phyloP scores from a whole-genome alignment of 371 early-diverging fungal species.

The Mucor irregularis region DNA sequence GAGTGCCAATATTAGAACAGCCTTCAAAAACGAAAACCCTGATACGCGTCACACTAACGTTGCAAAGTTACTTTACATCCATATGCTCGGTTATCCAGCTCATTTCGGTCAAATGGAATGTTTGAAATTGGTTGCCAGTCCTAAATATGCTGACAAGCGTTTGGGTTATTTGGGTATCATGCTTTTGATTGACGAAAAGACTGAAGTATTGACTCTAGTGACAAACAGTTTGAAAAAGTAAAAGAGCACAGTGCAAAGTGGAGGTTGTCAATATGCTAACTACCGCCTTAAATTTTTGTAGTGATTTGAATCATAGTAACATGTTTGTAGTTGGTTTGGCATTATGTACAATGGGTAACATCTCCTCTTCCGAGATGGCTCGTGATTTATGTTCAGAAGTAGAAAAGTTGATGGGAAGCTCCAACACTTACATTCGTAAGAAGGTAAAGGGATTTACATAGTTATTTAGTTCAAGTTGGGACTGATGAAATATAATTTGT shows the following conservation, averaged over 20 bases:
- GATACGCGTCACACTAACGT: slow-evolving; percentile 75
- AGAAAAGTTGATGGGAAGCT: slow-evolving; percentile 87
- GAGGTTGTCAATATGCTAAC: not conserved
- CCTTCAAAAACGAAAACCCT: slow-evolving; percentile 30
- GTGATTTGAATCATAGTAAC: slow-evolving; percentile 93
- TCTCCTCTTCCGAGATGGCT: slow-evolving; percentile 94
- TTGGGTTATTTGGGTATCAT: slow-evolving; percentile 96
- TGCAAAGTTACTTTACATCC: slow-evolving; percentile 94
- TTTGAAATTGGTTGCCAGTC: slow-evolving; percentile 92
- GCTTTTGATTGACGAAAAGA: slow-evolving; percentile 96
- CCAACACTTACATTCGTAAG: slow-evolving; percentile 93
- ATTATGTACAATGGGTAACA: slow-evolving; percentile 93
- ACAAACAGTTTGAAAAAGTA: slow-evolving; percentile 97
- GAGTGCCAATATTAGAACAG: slow-evolving; percentile 87
- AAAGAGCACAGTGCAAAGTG: not conserved
- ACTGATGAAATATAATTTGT: no score
- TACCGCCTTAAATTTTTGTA: slow-evolving; percentile 25
- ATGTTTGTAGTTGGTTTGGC: slow-evolving; percentile 96
- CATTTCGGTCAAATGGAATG: slow-evolving; percentile 99
- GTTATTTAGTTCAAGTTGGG: no score
- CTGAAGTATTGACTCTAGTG: slow-evolving; percentile 92
- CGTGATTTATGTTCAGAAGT: slow-evolving; percentile 94
- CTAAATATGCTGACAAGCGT: slow-evolving; percentile 93
- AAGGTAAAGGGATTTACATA: no score
- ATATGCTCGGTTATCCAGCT: slow-evolving; percentile 97